Conservation (phyloP, 2,329 filamentous ascomycete species). For the Xylaria sp. region DNA sequence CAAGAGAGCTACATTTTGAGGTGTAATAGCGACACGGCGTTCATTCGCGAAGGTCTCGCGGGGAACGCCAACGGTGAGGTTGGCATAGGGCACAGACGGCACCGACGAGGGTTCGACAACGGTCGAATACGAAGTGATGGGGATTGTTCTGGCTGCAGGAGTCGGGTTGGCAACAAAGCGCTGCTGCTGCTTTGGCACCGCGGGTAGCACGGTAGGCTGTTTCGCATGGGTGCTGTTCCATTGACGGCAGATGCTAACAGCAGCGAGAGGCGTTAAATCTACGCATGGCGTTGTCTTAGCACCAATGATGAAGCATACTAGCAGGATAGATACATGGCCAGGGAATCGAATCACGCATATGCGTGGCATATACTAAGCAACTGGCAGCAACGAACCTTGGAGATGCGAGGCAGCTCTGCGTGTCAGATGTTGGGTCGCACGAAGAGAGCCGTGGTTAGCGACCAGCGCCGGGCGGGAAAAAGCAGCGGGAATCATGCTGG, state of each 20-base stretch:
- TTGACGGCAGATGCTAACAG: constrained; percentile 40
- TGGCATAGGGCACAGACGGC: constrained; percentile 74
- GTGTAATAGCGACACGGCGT: constrained; percentile 84
- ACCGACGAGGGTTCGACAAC: constrained; percentile 56
- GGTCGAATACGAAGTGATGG: constrained; percentile 48
- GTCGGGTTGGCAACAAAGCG: constrained; percentile 36
- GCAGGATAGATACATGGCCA: constrained; percentile 11
- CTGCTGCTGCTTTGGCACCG: constrained; percentile 42
- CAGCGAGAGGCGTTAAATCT: constrained; percentile 43
- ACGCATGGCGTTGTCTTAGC: constrained; percentile 43
- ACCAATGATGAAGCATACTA: constrained; percentile 33
- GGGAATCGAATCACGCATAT: constrained; percentile 29
- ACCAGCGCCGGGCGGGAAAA: constrained; percentile 47
- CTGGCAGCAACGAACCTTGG: constrained; percentile 45
- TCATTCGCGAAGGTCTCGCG: constrained; percentile 82
- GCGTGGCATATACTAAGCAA: constrained; percentile 9
- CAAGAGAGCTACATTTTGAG: constrained; percentile 82
- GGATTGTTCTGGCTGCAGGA: constrained; percentile 41
- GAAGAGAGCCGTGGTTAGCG: constrained; percentile 46
- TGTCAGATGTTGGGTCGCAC: constrained; percentile 44
- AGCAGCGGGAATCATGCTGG: constrained; percentile 47
- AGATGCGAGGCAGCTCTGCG: constrained; percentile 44
- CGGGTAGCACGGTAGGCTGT: constrained; percentile 47
- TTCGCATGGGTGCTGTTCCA: constrained; percentile 48
- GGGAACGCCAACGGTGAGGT: constrained; percentile 81